A percentile compares a stretch with the other conserved stretches of the same genome.
Evolutionary conservation across 2,329 filamentous ascomycete species (phyloP).

Genomic region (Amauroascus niger): DNA sequence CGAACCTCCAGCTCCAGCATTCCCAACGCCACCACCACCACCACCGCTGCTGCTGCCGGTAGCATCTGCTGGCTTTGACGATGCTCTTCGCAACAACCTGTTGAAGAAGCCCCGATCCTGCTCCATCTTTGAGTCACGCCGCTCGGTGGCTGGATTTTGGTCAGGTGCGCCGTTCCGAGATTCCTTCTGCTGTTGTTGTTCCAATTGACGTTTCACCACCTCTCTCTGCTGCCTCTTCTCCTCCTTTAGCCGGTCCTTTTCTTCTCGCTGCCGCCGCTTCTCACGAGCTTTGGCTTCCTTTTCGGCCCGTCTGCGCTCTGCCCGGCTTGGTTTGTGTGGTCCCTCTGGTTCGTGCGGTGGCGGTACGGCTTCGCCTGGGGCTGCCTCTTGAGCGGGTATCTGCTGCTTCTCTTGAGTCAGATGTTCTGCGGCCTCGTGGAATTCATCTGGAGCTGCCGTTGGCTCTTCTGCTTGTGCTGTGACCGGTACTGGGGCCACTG

Average conservation of each 20-base stretch:
- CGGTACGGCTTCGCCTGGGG: neutral
- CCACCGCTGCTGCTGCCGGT: neutral
- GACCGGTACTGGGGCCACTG: neutral
- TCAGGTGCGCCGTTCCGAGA: neutral
- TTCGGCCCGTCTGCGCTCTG: slow-evolving; percentile 5
- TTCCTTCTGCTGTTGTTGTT: slow-evolving; percentile 3
- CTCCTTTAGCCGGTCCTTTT: slow-evolving; percentile 10
- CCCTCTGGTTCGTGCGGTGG: neutral
- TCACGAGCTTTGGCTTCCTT: slow-evolving; percentile 13
- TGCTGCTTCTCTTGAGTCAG: neutral
- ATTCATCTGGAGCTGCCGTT: neutral
- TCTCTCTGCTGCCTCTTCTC: slow-evolving; percentile 3
- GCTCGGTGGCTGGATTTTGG: neutral
- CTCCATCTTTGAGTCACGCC: slow-evolving; percentile 8
- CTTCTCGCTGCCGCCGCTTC: slow-evolving; percentile 11
- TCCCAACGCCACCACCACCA: neutral
- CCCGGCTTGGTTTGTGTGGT: neutral
- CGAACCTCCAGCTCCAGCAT: neutral
- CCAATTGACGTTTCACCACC: neutral
- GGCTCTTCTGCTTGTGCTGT: neutral
- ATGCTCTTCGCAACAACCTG: neutral
- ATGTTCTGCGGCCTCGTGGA: neutral
- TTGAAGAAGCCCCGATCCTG: slow-evolving; percentile 3
- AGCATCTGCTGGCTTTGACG: slow-evolving; percentile 2
- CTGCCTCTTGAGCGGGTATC: neutral